phyloP scores from a whole-genome alignment of 345 rosid species.

The Gossypium mustelinum region DNA sequence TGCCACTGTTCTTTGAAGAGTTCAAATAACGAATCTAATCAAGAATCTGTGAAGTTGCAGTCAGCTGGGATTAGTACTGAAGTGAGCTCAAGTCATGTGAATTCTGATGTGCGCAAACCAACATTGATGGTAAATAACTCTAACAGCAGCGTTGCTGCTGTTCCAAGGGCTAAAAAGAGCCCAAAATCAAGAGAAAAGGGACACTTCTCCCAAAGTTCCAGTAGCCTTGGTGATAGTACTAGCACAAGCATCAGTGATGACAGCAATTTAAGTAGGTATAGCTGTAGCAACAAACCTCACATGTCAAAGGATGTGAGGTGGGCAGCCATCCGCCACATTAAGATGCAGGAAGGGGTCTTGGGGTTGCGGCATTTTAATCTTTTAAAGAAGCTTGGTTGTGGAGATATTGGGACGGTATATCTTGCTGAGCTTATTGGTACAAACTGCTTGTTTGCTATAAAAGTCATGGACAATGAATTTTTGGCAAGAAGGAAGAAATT shows the following conservation, averaged over 20 bases:
- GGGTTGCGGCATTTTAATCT: constrained; percentile 78
- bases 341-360: constrained; percentile 52
- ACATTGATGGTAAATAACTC: constrained; percentile 30
- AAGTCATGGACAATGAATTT: constrained; percentile 93
- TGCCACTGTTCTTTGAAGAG: constrained; percentile 62
- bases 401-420: constrained; percentile 94
- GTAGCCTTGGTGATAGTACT: constrained; percentile 80
- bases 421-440: constrained; percentile 78
- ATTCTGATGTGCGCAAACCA: constrained; percentile 27
- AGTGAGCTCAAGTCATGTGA: constrained; percentile 30
- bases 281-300: constrained; percentile 92
- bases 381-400: constrained; percentile 85
- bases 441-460: constrained; percentile 74
- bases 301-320: constrained; percentile 89
- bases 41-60: constrained; percentile 26
- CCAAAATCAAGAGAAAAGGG: constrained; percentile 58
- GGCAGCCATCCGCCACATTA: constrained; percentile 68
- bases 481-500: constrained; percentile 82
- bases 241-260: constrained; percentile 84
- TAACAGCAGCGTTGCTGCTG: constrained; percentile 22
- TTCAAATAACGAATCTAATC: constrained; percentile 36
- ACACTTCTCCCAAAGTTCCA: constrained; percentile 82
- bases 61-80: constrained; percentile 32
- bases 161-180: constrained; percentile 36
- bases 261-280: constrained; percentile 73